These are phyloP conservation scores for Mucor velutinosus DNA, from an alignment of 371 early-diverging fungal genomes.

Conservation along the genomic window DNA sequence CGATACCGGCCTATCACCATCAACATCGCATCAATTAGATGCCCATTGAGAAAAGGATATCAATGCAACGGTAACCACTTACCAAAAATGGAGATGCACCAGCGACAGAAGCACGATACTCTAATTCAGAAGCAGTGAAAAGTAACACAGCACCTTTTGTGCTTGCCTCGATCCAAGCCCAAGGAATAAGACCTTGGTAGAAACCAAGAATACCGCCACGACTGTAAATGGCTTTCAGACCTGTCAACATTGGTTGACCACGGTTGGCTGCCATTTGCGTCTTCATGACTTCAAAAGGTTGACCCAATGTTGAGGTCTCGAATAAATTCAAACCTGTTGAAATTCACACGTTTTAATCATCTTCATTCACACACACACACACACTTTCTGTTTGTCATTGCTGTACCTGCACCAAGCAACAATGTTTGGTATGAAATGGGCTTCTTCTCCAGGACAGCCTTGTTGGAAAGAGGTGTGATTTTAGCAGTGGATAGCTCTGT, in stretches of 20 bases:
- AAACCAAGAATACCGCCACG: slow-evolving; percentile 84
- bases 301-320: slow-evolving; percentile 25
- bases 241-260: slow-evolving; percentile 64
- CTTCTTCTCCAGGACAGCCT: slow-evolving; percentile 55
- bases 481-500: background rate
- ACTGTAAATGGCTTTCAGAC: slow-evolving; percentile 67
- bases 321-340: slow-evolving; percentile 23
- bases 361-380: background rate
- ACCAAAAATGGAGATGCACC: slow-evolving; percentile 64
- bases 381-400: background rate
- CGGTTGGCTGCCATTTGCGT: slow-evolving; percentile 89
- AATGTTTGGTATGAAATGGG: slow-evolving; percentile 66
- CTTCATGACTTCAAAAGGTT: slow-evolving; percentile 62
- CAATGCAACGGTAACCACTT: slow-evolving; percentile 9
- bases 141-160: slow-evolving; percentile 95
- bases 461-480: background rate
- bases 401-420: slow-evolving; percentile 62
- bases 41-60: background rate
- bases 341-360: slow-evolving; percentile 14
- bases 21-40: background rate
- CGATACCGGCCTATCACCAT: slow-evolving; percentile 67
- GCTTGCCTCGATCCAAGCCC: slow-evolving; percentile 89
- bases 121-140: slow-evolving; percentile 91
- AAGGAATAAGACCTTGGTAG: slow-evolving; percentile 80
- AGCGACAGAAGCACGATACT: slow-evolving; percentile 65